Conservation (phyloP, 495 filamentous ascomycete genomes). For the Talaromyces adpressus region DNA sequence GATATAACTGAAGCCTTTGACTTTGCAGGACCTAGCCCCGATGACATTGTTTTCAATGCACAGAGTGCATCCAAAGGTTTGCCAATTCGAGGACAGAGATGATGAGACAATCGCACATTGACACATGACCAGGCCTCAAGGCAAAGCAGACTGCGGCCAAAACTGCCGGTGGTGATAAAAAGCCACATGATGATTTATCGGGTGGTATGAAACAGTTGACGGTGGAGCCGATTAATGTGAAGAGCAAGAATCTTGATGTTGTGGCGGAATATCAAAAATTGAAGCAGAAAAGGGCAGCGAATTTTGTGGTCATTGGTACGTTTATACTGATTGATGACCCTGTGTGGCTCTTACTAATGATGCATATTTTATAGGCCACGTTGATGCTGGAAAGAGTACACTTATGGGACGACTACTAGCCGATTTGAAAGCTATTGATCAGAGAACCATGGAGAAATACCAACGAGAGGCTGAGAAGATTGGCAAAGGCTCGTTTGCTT, state of each 20-base stretch:
- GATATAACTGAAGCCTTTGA: slow-evolving; percentile 48
- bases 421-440: slow-evolving; percentile 79
- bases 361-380: slow-evolving; percentile 59
- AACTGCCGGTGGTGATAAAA: slow-evolving; percentile 31
- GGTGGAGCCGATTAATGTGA: slow-evolving; percentile 63
- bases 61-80: slow-evolving; percentile 81
- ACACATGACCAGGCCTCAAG: slow-evolving; percentile 35
- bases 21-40: slow-evolving; percentile 88
- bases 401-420: slow-evolving; percentile 92
- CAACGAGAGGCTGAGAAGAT: slow-evolving; percentile 82
- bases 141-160: slow-evolving; percentile 38
- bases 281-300: slow-evolving; percentile 72
- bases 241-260: slow-evolving; percentile 83
- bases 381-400: slow-evolving; percentile 96
- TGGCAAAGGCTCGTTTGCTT: slow-evolving; percentile 89
- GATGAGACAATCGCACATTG: slow-evolving; percentile 32
- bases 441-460: slow-evolving; percentile 81
- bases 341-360: neutral
- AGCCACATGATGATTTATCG: slow-evolving; percentile 30
- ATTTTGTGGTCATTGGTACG: slow-evolving; percentile 92
- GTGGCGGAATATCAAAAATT: slow-evolving; percentile 70
- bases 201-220: slow-evolving; percentile 51
- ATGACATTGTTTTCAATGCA: slow-evolving; percentile 81
- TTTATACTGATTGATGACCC: slow-evolving; percentile 1
- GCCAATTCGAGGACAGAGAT: slow-evolving; percentile 40